Percentiles rank a stretch among this genome's conserved stretches.
These are phyloP conservation scores for Huntiella savannae DNA, from an alignment of 2,329 filamentous ascomycete species.

Conservation along the genomic window DNA sequence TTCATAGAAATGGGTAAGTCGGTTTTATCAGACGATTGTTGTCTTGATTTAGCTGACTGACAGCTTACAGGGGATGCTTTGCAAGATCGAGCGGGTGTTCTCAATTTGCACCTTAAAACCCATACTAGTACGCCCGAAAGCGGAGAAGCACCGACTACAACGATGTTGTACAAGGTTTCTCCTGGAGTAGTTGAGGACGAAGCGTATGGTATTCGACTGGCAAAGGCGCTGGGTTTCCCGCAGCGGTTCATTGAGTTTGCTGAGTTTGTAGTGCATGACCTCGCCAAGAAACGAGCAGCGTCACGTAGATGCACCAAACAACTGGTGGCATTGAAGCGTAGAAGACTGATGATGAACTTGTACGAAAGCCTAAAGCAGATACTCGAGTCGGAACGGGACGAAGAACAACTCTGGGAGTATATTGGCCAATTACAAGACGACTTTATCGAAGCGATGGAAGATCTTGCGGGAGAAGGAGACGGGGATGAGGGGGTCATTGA, in stretches of 20 bases:
- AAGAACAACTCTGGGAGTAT: conserved; percentile 42
- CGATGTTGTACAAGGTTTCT: conserved; percentile 72
- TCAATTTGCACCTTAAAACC: conserved; percentile 65
- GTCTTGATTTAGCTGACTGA: not conserved
- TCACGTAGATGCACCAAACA: conserved; percentile 40
- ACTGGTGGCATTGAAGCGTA: conserved; percentile 38
- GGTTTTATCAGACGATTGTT: not conserved
- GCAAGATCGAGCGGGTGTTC: conserved; percentile 54
- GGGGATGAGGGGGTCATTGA: not conserved
- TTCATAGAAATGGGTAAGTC: conserved; percentile 53
- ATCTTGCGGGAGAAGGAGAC: conserved; percentile 34
- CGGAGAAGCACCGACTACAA: conserved; percentile 41
- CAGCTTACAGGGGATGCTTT: conserved; percentile 42
- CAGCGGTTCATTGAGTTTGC: conserved; percentile 47
- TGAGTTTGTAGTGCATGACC: conserved; percentile 40
- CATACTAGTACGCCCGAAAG: conserved; percentile 32
- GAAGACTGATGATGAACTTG: conserved; percentile 55
- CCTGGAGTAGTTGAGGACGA: conserved; percentile 50
- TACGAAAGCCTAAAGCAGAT: conserved; percentile 56
- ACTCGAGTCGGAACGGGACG: conserved; percentile 42
- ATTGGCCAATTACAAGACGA: conserved; percentile 51
- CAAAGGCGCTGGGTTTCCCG: conserved; percentile 56
- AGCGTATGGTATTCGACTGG: conserved; percentile 72
- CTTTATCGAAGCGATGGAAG: conserved; percentile 31
- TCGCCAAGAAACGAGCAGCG: conserved; percentile 38